phyloP scores from a whole-genome alignment of 805 yeast species.

The Candida argentea region DNA sequence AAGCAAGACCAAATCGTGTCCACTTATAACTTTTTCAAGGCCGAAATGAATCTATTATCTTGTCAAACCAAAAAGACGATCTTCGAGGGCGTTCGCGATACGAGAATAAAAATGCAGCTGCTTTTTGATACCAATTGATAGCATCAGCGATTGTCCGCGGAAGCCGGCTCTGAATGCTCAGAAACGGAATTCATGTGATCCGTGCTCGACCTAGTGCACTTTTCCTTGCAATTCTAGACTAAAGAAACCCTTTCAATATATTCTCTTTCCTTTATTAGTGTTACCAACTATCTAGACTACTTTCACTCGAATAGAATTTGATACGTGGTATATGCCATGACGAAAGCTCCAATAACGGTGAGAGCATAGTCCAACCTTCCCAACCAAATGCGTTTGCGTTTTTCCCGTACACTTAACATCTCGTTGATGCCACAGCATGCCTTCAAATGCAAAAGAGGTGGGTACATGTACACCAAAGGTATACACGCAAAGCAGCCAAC shows the following conservation, averaged over 20 bases:
- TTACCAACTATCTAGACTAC: no score
- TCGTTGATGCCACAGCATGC: conserved; percentile 29
- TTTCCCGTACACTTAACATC: conserved; percentile 8
- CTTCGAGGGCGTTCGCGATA: conserved; percentile 15
- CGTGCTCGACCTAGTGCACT: no score
- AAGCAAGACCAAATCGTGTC: conserved; percentile 9
- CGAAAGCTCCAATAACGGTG: conserved; percentile 45
- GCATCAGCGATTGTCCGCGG: background rate
- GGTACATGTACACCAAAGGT: conserved; percentile 78
- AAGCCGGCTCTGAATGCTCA: background rate
- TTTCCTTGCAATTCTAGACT: no score
- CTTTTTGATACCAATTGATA: conserved; percentile 4
- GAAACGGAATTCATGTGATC: no score
- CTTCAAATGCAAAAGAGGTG: conserved; percentile 64
- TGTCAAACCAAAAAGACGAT: conserved; percentile 9
- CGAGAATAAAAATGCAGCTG: conserved; percentile 11
- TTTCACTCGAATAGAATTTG: conserved; percentile 29
- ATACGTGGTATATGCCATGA: conserved; percentile 60
- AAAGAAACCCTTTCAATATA: no score
- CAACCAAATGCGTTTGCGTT: conserved; percentile 24
- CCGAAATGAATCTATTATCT: conserved; percentile 5
- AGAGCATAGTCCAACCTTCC: conserved; percentile 39
- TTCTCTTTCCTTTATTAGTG: no score
- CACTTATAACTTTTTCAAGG: conserved; percentile 4
- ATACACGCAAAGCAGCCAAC: conserved; percentile 82